A percentile compares a stretch with the other conserved stretches of the same genome.
Conservation (phyloP, 1,284 basidiomycete species). For the Sporisorium sorghi region DNA sequence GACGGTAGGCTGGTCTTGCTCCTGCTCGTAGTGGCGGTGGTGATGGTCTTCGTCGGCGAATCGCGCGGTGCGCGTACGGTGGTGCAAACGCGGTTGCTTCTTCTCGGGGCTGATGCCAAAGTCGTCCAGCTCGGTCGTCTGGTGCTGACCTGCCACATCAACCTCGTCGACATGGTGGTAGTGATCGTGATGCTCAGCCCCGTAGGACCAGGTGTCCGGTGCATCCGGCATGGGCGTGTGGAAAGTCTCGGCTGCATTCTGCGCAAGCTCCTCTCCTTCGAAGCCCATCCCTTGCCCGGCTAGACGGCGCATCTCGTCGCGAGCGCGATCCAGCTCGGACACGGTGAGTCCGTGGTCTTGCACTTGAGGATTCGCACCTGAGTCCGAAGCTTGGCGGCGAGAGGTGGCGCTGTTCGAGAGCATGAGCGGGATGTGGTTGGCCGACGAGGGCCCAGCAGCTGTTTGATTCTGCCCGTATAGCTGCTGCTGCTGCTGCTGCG, state of each 20-base stretch:
- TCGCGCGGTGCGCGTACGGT: constrained; percentile 37
- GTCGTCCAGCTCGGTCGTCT: constrained; percentile 23
- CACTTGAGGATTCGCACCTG: neutral
- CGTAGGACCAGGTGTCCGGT: constrained; percentile 19
- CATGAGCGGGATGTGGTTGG: constrained; percentile 39
- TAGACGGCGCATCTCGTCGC: constrained; percentile 41
- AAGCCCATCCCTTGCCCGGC: constrained; percentile 30
- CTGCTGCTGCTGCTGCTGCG: constrained; percentile 12
- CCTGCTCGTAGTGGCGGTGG: constrained; percentile 11
- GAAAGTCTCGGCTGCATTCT: constrained; percentile 23
- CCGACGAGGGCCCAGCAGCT: constrained; percentile 6
- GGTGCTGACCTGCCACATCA: neutral
- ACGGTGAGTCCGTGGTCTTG: constrained; percentile 30
- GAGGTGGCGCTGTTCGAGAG: constrained; percentile 23
- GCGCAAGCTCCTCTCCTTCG: constrained; percentile 14
- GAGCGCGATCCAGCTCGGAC: constrained; percentile 28
- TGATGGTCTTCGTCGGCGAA: constrained; percentile 32
- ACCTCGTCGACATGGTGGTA: neutral
- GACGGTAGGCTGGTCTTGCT: constrained; percentile 16
- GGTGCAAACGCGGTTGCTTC: constrained; percentile 29
- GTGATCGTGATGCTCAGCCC: constrained; percentile 5
- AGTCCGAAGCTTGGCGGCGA: neutral
- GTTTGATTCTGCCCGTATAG: neutral
- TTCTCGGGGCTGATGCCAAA: constrained; percentile 46
- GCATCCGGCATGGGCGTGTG: constrained; percentile 38